Percentiles rank a stretch among this genome's conserved stretches.
Evolutionary conservation across 768 basidiomycete species (phyloP).

Genomic region (Mycena olivaceomarginata): DNA sequence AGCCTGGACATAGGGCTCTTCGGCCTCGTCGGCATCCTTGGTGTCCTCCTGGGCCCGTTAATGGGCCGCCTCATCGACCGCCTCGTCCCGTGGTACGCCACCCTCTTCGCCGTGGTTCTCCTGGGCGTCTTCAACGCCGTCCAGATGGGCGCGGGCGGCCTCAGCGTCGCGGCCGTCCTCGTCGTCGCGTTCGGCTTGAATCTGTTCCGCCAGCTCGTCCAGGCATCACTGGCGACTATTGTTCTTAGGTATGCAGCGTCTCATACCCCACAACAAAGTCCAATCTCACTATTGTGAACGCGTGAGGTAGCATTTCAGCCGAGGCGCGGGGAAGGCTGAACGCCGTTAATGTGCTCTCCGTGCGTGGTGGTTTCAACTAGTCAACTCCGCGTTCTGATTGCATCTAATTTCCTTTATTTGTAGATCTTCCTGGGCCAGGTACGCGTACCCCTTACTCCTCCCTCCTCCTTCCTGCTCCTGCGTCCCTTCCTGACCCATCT

Average conservation of each 20-base stretch:
- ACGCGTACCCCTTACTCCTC: no score
- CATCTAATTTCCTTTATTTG: background rate
- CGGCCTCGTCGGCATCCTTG: conserved; percentile 85
- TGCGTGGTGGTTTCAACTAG: conserved; percentile 52
- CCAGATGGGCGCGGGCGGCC: conserved; percentile 81
- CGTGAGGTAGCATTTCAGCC: conserved; percentile 50
- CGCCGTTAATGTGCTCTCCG: conserved; percentile 83
- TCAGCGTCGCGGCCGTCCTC: conserved; percentile 82
- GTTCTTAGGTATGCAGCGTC: conserved; percentile 69
- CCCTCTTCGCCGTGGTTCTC: conserved; percentile 71
- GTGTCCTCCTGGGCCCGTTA: conserved; percentile 81
- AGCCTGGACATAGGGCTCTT: conserved; percentile 82
- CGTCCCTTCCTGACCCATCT: no score
- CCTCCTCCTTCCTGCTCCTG: no score
- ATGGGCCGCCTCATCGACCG: conserved; percentile 83
- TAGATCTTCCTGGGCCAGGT: conserved; percentile 90
- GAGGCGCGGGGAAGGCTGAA: conserved; percentile 83
- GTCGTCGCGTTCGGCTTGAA: conserved; percentile 83
- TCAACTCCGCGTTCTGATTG: background rate
- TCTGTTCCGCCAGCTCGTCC: conserved; percentile 80
- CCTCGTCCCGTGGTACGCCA: conserved; percentile 86
- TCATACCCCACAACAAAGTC: background rate
- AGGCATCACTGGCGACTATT: conserved; percentile 77
- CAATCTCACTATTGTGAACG: background rate
- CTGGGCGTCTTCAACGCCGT: conserved; percentile 76